These are phyloP conservation scores for Phaffia australis DNA, from an alignment of 768 basidiomycete genomes.

Conservation along the genomic window DNA sequence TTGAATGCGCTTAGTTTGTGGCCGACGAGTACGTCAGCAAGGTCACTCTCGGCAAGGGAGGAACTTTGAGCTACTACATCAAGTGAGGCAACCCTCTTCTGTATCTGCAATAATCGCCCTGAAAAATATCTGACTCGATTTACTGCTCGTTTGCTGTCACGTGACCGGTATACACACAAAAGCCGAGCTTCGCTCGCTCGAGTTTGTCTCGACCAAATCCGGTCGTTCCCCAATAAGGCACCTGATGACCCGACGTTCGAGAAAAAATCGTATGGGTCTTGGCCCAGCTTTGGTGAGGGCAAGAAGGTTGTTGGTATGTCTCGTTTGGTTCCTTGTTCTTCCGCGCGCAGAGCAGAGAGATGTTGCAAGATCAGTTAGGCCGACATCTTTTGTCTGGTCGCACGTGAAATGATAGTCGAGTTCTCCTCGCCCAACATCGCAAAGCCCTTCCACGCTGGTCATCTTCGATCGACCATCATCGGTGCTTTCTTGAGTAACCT, in stretches of 20 bases:
- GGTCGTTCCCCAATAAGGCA: slow-evolving; percentile 26
- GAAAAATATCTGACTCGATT: background rate
- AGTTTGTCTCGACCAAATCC: slow-evolving; percentile 37
- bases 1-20: slow-evolving; percentile 52
- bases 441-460: slow-evolving; percentile 95
- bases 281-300: slow-evolving; percentile 59
- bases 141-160: background rate
- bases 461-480: slow-evolving; percentile 94
- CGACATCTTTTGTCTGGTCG: too few relatives aligned
- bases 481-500: slow-evolving; percentile 87
- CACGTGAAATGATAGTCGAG: slow-evolving; percentile 47
- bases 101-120: background rate
- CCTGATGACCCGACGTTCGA: slow-evolving; percentile 14
- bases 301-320: slow-evolving; percentile 60
- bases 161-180: background rate
- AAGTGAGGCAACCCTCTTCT: slow-evolving; percentile 31
- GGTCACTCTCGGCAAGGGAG: slow-evolving; percentile 27
- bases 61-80: slow-evolving; percentile 68
- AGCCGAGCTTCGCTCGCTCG: slow-evolving; percentile 42
- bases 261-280: slow-evolving; percentile 57
- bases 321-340: too few relatives aligned
- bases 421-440: slow-evolving; percentile 97
- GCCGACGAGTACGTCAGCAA: slow-evolving; percentile 60
- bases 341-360: too few relatives aligned
- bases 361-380: too few relatives aligned